Evolutionary conservation across 2,329 filamentous ascomycete genomes (phyloP), one percentile per base, ranked within the genome.

Genomic region (Orbilia blumenaviensis): DNA sequence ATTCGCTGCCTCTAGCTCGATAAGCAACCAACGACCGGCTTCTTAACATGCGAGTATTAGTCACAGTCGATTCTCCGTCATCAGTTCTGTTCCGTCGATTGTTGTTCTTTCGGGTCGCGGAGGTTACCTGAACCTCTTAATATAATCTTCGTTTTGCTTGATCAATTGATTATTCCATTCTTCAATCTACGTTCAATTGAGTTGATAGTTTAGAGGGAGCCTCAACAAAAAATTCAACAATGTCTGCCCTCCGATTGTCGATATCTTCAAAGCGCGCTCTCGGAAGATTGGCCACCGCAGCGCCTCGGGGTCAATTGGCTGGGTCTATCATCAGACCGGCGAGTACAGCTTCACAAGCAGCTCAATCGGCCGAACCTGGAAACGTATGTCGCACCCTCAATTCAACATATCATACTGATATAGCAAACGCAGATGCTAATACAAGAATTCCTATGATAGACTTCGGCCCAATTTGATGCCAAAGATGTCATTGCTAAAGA

Each of bases 401-500:
- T 48, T 6, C 41, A 21, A 12, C 10, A 38, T 61, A 34, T 27
- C 23, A 46, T n/a, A 23, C 14, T 34, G 3, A 6, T n/a, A n/a
- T 10, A 14, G 1, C n/a, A 52, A 34, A n/a, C n/a, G n/a, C 29
- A 54, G 23, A 12, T 14, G 18, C 56, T 71, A 63, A 71, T 9
- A 8, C 23, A 1, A 32, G 32, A 9, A 16, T 18, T 21, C 21
- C 9, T n/a, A 18, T 12, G 4, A 32, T 8, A 63, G 44, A 23
- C 34, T 10, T 56, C 46, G 9, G 21, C 50, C 8, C 64, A 50
- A 10, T 66, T 63, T 36, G 46, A 76, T 52, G 72, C 64, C 32
- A 67, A 64, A 60, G 64, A 69, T 44, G 72, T 68, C 7, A 76
- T 76, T 42, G 41, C 64, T 4, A 60, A 76, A 61, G 72, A 93